Conservation (phyloP, 2,329 filamentous ascomycete genomes). For the Cladophialophora chaetospira region DNA sequence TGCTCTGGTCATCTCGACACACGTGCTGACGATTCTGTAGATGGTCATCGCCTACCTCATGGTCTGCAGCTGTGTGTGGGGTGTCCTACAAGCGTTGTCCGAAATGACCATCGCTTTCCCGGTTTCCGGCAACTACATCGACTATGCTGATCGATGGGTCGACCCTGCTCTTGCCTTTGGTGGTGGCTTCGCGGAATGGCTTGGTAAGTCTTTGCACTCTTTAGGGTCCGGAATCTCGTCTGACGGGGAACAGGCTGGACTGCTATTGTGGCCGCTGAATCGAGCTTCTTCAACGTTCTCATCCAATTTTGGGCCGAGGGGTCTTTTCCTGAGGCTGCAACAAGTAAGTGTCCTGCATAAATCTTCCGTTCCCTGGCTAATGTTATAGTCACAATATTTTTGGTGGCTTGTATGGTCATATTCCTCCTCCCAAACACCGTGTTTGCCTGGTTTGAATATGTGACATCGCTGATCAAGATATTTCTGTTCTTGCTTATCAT, state of each 20-base stretch:
- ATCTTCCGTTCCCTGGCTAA: not conserved
- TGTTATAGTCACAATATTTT: constrained; percentile 2
- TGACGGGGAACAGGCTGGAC: too few relatives aligned
- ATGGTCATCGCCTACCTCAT: constrained; percentile 40
- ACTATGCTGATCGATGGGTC: constrained; percentile 43
- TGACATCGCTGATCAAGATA: constrained; percentile 43
- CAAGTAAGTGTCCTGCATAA: constrained; percentile 8
- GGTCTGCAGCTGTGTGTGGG: constrained; percentile 38
- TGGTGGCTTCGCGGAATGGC: constrained; percentile 35
- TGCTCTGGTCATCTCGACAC: too few relatives aligned
- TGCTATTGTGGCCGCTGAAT: constrained; percentile 32
- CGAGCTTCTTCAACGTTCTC: constrained; percentile 33
- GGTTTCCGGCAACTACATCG: constrained; percentile 42
- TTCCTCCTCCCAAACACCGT: constrained; percentile 27
- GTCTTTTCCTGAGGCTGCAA: constrained; percentile 15
- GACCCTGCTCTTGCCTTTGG: constrained; percentile 45
- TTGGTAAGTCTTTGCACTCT: too few relatives aligned
- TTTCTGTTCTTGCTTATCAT: constrained; percentile 42
- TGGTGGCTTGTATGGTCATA: not conserved
- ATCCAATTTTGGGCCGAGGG: constrained; percentile 34
- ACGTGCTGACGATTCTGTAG: not conserved
- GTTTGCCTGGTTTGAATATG: constrained; percentile 44
- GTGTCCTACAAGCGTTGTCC: constrained; percentile 36
- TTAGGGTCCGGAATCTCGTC: too few relatives aligned
- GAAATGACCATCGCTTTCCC: constrained; percentile 46